Evolutionary conservation across 257 asterid species (phyloP).

Genomic region (Nicotiana sylvestris): DNA sequence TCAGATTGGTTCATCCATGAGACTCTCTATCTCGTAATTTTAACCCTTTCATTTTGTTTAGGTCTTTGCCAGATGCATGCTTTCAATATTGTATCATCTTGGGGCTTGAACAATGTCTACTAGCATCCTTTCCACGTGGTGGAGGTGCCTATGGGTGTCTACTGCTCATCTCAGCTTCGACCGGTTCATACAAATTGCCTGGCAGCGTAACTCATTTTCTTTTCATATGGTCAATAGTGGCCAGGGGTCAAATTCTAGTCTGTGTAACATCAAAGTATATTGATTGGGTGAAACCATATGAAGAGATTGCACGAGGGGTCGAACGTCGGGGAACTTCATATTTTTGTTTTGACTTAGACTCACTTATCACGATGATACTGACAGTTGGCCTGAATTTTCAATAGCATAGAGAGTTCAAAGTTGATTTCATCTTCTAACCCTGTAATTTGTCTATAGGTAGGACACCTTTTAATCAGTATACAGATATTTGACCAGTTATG

Average conservation of each 20-base stretch:
- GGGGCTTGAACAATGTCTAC: not conserved
- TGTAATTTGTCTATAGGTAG: not conserved
- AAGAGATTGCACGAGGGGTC: not conserved
- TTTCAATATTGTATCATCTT: not conserved
- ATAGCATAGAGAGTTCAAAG: not conserved
- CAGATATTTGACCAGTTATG: not conserved
- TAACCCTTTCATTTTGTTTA: not conserved
- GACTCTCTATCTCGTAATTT: not conserved
- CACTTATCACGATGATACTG: not conserved
- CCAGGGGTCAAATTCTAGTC: not conserved
- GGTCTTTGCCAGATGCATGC: not conserved
- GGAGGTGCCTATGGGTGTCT: not conserved
- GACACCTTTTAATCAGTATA: not conserved
- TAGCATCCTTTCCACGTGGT: not conserved
- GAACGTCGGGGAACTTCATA: not conserved
- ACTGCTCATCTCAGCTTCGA: not conserved
- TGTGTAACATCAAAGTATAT: not conserved
- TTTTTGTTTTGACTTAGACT: not conserved
- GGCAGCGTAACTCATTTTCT: not conserved
- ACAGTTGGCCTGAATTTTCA: not conserved
- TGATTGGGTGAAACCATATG: not conserved
- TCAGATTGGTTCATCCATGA: not conserved
- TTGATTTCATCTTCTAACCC: not conserved
- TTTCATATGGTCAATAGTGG: not conserved
- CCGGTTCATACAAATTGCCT: not conserved